A percentile compares a stretch with the other conserved stretches of the same genome.
Conservation (phyloP, 2,329 filamentous ascomycete genomes). For the Colletotrichum eremochloae region DNA sequence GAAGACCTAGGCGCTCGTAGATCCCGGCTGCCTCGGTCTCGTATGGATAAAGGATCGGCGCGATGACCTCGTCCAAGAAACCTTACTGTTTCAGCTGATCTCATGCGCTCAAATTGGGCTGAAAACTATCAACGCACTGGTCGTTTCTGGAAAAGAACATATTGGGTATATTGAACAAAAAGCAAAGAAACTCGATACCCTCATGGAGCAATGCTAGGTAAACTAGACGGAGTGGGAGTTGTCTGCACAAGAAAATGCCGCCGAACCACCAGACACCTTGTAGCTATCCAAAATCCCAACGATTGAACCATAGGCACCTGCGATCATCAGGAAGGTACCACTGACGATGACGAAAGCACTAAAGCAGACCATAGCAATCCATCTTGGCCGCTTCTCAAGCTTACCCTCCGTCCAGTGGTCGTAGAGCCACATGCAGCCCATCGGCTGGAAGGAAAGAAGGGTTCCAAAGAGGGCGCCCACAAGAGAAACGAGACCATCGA, state of each 20-base stretch:
- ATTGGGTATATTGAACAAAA: conserved; percentile 20
- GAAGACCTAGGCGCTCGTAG: background rate
- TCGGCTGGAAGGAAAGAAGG: conserved; percentile 46
- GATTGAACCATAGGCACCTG: conserved; percentile 60
- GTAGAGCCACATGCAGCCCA: conserved; percentile 59
- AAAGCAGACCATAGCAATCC: conserved; percentile 46
- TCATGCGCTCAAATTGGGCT: too few species aligned
- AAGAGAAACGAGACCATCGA: conserved; percentile 47
- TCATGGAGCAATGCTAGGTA: background rate
- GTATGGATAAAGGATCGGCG: background rate
- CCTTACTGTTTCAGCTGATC: background rate
- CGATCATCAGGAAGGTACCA: conserved; percentile 58
- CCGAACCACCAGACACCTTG: conserved; percentile 50
- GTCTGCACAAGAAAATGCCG: conserved; percentile 58
- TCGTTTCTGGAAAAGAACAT: background rate
- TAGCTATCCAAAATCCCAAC: conserved; percentile 55
- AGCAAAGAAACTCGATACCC: background rate
- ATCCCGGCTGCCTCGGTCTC: background rate
- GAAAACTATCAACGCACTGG: background rate
- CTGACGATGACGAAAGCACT: conserved; percentile 48
- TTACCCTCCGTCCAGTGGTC: conserved; percentile 54
- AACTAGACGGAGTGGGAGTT: conserved; percentile 53
- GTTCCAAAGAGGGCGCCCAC: conserved; percentile 48
- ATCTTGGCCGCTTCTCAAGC: conserved; percentile 28
- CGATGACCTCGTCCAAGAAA: background rate